Evolutionary conservation across 306 rosid species (phyloP), one percentile per base, ranked within the genome.

Genomic region (Sicyos baderoa): DNA sequence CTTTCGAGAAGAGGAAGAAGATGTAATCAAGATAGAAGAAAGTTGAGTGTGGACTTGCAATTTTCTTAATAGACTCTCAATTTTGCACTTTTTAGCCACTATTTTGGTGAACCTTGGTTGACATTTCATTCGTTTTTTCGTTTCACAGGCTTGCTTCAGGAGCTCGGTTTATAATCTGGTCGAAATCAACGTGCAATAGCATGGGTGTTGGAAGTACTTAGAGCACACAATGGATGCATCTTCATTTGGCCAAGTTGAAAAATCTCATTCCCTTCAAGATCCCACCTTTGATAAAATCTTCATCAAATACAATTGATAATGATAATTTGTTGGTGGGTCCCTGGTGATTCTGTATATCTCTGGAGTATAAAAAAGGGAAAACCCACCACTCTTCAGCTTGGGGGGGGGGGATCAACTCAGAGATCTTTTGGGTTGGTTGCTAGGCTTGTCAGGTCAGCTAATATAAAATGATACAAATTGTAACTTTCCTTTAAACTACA

Each of bases 61-160:
- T 48, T 53, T 79, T 76, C 62, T 64, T 64, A n/a, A 57, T 6
- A 40, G 74, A 35, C 57, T 66, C 79, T 67, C 50, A 48, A 76
- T 14, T n/a, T 32, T 47, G 37, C 8, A 29, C 71, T 45, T 37
- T 63, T 51, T 56, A 56, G 52, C 15, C 3, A 54, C 29, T 22
- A 56, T 6, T 60, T 49, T 54, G 23, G 51, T n/a, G 71, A 47
- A 70, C 52, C 63, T 74, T 74, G 77, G 59, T 80, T 84, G 74
- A 83, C 79, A 66, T 59, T 74, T 54, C 21, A 35, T 67, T 81
- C 76, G 18, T 62, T 82, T 25, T 79, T 83, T 71, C 70, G 74
- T 68, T 52, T 73, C 50, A 72, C 96, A 92, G 96, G 95, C 92
- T 92, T 83, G 86, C 97, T 84, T 92, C 97, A 10, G 96, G 97